Percentiles rank a stretch among this genome's conserved stretches.
Conservation (phyloP, 306 rosid genomes). For the Lathyrus aphaca region DNA sequence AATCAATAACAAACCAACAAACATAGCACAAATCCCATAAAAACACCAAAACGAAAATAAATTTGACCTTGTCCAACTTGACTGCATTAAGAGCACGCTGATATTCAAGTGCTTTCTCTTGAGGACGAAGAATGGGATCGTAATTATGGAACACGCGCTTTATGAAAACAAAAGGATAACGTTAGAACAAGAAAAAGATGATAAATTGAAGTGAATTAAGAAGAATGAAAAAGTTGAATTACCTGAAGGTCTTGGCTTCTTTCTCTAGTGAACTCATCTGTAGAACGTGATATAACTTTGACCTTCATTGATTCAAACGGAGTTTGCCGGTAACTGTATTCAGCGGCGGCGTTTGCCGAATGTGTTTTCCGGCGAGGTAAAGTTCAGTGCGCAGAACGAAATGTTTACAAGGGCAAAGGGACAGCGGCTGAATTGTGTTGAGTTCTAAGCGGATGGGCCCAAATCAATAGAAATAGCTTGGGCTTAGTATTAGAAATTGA, state of each 20-base stretch:
- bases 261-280: slow-evolving; percentile 85
- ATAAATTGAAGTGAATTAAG: not conserved
- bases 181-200: not conserved
- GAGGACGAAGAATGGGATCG: slow-evolving; percentile 82
- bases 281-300: slow-evolving; percentile 84
- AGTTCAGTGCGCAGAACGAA: not conserved
- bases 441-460: too few species aligned
- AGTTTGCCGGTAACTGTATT: not conserved
- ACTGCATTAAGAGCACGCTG: slow-evolving; percentile 91
- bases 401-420: not conserved
- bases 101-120: slow-evolving; percentile 90
- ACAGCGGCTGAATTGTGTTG: not conserved
- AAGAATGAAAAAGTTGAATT: slow-evolving; percentile 2
- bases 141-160: slow-evolving; percentile 87
- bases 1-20: slow-evolving; percentile 2
- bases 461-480: too few species aligned
- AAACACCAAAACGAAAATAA: not conserved
- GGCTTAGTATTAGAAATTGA: too few species aligned
- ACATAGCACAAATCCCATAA: not conserved
- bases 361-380: not conserved
- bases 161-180: slow-evolving; percentile 10
- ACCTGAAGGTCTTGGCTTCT: slow-evolving; percentile 97
- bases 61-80: slow-evolving; percentile 75
- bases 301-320: slow-evolving; percentile 48
- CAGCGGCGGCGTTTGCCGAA: not conserved